Base-by-base conservation (phyloP, 2,329 filamentous ascomycete species). In the Penicillium thymicola region DNA sequence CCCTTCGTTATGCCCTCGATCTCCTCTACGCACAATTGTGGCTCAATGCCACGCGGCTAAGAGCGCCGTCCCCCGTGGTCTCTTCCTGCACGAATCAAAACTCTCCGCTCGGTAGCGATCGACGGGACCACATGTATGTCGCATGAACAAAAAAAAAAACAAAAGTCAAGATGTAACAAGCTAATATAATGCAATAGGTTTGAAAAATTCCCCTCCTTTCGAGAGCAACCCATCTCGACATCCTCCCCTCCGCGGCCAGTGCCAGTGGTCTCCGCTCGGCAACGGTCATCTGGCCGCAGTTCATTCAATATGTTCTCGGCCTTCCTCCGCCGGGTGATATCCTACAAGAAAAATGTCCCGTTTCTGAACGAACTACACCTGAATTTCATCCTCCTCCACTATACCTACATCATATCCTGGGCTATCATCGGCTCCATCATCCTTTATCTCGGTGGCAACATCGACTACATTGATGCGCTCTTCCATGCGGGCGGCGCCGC, bases 401-500 rank as follows among this genome's bases (percentile, higher is more conserved):
- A 97, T 71, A 81, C 88, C 55, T 96, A 91, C 78, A 88, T 99
- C 61, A 82, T 97, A 55, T 79, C 83, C 58, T 84, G 89, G 73
- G 81, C 84, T 5, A 78, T 99, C 2, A 50, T 92, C 45, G 86
- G 85, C 16, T 96, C 92, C 0, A 78, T 97, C 62, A 79, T 96
- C 49, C 73, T 99, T 18, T 97, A 85, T 65, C 83, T 82, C 18
- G 78, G 77, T 4, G 83, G 84, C 27, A 76, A 85, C 16, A 72
- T 97, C 57, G 60, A 74, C 2, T 99, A 96, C 68, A 89, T 94
- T 65, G 92, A 99, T 78, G 87, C 92, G 2, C 82, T 99, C 16
- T 90, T 96, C 79, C 90, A 97, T 66, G 84, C 89, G n/a, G 86
- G 85, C 52, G 93, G 94, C 49, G 81, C 89, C 55, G 88, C 91